Base-by-base conservation (phyloP, 306 rosid species). In the Inga leiocalycina region DNA sequence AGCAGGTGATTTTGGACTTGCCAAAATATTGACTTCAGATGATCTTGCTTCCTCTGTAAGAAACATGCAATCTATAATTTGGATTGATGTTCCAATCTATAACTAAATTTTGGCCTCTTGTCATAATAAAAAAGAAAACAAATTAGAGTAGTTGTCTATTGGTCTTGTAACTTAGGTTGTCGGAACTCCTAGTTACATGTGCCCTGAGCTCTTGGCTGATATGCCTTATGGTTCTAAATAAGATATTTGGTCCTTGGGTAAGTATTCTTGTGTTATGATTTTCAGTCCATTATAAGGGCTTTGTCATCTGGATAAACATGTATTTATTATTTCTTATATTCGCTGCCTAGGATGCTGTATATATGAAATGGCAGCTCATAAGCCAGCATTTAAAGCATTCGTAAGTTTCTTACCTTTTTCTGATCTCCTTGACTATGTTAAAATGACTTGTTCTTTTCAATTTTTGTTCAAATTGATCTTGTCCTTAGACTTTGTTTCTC, bases 121-220 rank as follows among this genome's bases (percentile, higher is more conserved):
- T 57, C 41, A 76, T 74, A 66, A 80, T 70, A 41, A 35, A 20
- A 27, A 71, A 69, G 10, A 19, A 45, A 35, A 15, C 54, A 69
- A 65, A 32, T 75, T 44, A 71, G 24, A 48, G 24, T 27, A 41
- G 19, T 71, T 71, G 20, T 45, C 76, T 71, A 11, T 45, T 64
- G n/a, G 44, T 76, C 68, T 71, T 68, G 79, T 84, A 30, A 85
- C 76, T 70, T 84, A 94, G 98, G 97, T 94, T 77, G 98, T 94
- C 20, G 98, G 98, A 88, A 94, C 98, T 71, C 98, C 98, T 37
- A 94, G 96, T 85, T 94, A 94, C 84, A 94, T 94, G 98, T 94
- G 98, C 76, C 98, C 98, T 1, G 98, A 94, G 81, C 98, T 94
- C 79, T 97, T 94, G 82, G 98, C 98, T 54, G 98, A 94, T 87